phyloP scores from a whole-genome alignment of 345 rosid genomes.

The Combretum micranthum region DNA sequence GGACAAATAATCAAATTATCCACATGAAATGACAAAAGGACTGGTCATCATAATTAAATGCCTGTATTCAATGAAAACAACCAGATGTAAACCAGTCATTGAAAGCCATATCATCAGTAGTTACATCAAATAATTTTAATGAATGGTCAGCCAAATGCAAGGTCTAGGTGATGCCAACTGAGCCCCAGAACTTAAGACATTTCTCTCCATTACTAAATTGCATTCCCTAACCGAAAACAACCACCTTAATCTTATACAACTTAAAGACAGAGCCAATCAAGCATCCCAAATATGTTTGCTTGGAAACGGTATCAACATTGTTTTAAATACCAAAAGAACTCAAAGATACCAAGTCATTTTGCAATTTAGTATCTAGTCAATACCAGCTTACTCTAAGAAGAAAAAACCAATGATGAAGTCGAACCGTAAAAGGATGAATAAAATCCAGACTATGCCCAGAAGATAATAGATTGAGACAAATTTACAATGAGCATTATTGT shows the following conservation, averaged over 20 bases:
- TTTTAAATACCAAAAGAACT: not conserved
- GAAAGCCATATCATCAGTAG: slow-evolving; percentile 9
- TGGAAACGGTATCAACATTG: not conserved
- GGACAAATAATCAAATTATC: too few relatives aligned
- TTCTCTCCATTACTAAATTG: too few relatives aligned
- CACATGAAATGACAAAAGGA: not conserved
- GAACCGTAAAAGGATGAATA: not conserved
- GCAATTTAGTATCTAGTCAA: not conserved
- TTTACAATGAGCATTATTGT: not conserved
- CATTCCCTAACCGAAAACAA: slow-evolving; percentile 11
- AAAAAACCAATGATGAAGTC: not conserved
- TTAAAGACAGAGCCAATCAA: not conserved
- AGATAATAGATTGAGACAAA: slow-evolving; percentile 4
- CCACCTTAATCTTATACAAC: slow-evolving; percentile 1
- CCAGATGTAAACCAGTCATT: not conserved
- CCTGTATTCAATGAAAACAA: not conserved
- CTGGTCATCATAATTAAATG: slow-evolving; percentile 3
- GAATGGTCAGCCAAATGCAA: slow-evolving; percentile 4
- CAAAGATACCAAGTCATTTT: not conserved
- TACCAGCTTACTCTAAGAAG: not conserved
- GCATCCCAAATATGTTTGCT: too few relatives aligned
- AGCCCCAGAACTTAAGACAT: not conserved
- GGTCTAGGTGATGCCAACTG: not conserved
- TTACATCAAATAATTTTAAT: slow-evolving; percentile 16
- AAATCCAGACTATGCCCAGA: slow-evolving; percentile 2